Percentiles rank a stretch among this genome's conserved stretches.
Evolutionary conservation across 2,329 filamentous ascomycete species (phyloP).

Genomic region (Verticillium nubilum): DNA sequence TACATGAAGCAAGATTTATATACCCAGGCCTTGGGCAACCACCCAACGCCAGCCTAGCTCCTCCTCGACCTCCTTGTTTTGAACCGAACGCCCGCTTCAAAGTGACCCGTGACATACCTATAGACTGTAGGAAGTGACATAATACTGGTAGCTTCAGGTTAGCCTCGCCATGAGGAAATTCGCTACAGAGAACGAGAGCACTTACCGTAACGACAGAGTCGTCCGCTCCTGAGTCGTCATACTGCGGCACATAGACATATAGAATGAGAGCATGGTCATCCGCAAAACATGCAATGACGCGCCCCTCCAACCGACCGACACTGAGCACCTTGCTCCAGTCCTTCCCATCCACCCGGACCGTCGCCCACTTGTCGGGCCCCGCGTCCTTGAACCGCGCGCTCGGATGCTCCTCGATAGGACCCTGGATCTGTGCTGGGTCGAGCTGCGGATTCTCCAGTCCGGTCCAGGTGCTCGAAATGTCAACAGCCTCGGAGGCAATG

Average conservation of each 20-base stretch:
- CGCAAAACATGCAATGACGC: slow-evolving; percentile 88
- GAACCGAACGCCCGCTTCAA: neutral
- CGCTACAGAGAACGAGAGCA: slow-evolving; percentile 6
- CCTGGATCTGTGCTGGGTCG: slow-evolving; percentile 69
- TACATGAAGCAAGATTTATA: neutral
- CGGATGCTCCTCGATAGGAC: slow-evolving; percentile 72
- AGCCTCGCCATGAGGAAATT: slow-evolving; percentile 1
- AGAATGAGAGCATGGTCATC: slow-evolving; percentile 76
- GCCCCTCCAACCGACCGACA: slow-evolving; percentile 80
- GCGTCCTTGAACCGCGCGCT: slow-evolving; percentile 72
- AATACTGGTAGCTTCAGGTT: slow-evolving; percentile 24
- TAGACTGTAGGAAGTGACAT: slow-evolving; percentile 30
- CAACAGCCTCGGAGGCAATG: slow-evolving; percentile 76
- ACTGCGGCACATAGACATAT: slow-evolving; percentile 73
- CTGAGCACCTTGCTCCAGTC: slow-evolving; percentile 95
- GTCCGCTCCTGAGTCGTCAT: slow-evolving; percentile 59
- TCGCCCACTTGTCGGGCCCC: slow-evolving; percentile 80
- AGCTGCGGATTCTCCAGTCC: slow-evolving; percentile 83
- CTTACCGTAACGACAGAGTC: slow-evolving; percentile 73
- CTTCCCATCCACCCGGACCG: slow-evolving; percentile 82
- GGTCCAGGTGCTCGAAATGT: slow-evolving; percentile 81
- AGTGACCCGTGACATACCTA: slow-evolving; percentile 8
- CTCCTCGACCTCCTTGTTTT: neutral
- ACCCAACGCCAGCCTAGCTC: neutral
- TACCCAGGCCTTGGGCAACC: neutral